Conservation (phyloP, 345 rosid species). For the Brassica napus region Da-Ae NC_063437.1:20347501-20348000, state of each 20-base stretch:
- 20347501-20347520: constrained; percentile 9
- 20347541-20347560: constrained; percentile 6
- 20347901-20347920: background rate
- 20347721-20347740: constrained; percentile 13
- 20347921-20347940: constrained; percentile 5
- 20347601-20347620: constrained; percentile 99
- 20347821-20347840: constrained; percentile 88
- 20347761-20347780: constrained; percentile 58
- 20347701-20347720: constrained; percentile 26
- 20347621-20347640: constrained; percentile 98
- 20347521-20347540: constrained; percentile 6
- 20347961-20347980: constrained; percentile 54
- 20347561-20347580: background rate
- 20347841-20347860: constrained; percentile 19
- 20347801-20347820: constrained; percentile 98
- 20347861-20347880: constrained; percentile 27
- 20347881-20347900: constrained; percentile 19
- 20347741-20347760: constrained; percentile 2
- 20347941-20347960: background rate
- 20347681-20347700: constrained; percentile 56
- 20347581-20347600: constrained; percentile 52
- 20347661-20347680: constrained; percentile 92
- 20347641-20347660: constrained; percentile 83
- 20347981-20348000: constrained; percentile 92
- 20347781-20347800: constrained; percentile 87